Evolutionary conservation across 345 rosid species (phyloP), one percentile per base, ranked within the genome.

Genomic region (Clausena lansium): DNA sequence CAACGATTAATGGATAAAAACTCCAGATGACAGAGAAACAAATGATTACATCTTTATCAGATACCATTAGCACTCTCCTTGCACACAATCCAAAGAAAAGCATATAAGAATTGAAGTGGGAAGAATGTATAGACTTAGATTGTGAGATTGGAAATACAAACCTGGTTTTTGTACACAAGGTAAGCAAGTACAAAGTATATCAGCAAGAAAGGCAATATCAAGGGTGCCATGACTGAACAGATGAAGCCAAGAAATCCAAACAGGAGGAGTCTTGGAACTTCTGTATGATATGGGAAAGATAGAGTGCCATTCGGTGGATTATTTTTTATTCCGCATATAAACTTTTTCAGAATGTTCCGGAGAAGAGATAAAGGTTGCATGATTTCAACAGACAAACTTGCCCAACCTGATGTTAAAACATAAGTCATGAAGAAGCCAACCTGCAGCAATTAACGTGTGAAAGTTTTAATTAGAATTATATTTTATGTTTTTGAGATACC

Each of bases 351-450:
- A 71, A 86, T 36, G 73, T 91, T 88, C 84, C 85, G 83, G 74
- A 91, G 61, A 70, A 93, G 90, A 70, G 86, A 77, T 76, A 84
- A 84, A 59, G 88, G 89, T 78, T 92, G 98, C 90, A 93, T 86
- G 62, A 93, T 65, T 87, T 93, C 98, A 80, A 87, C 81, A 7
- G 97, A 81, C 77, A 93, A 82, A 83, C 98, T 84, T 24, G 98
- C 93, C 98, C 97, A 93, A 20, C 98, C 98, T 36, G 97, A 93
- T 71, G 98, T 89, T 76, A 93, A 82, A 68, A 92, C 89, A 71
- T 93, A 93, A 25, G 99, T 94, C 88, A 84, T 92, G 88, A 95
- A 95, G 89, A 95, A 95, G 84, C 88, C 83, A 85, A 93, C 94
- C 98, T 95, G 93, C 85, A 85, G 65, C 77, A 80, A 70, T n/a